phyloP scores from a whole-genome alignment of 2,329 filamentous ascomycete species.

The Penicillium concentricum region DNA sequence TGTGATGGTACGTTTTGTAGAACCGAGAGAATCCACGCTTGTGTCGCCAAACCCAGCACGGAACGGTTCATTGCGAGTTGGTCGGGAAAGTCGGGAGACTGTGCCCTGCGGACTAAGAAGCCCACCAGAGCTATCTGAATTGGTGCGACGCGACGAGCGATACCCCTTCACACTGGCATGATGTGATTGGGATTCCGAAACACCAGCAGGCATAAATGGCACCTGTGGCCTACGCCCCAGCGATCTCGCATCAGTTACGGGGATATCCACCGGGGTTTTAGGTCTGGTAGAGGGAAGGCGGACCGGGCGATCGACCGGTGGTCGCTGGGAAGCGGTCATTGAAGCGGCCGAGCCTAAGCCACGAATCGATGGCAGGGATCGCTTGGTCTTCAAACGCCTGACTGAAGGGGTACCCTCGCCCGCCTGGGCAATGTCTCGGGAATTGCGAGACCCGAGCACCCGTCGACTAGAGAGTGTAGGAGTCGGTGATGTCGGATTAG shows the following conservation, averaged over 20 bases:
- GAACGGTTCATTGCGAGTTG: slow-evolving; percentile 50
- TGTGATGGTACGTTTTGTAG: slow-evolving; percentile 68
- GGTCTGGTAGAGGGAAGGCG: slow-evolving; percentile 47
- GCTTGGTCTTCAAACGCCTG: slow-evolving; percentile 58
- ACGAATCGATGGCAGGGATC: slow-evolving; percentile 60
- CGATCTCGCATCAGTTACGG: slow-evolving; percentile 38
- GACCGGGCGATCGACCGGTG: slow-evolving; percentile 38
- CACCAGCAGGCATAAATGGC: slow-evolving; percentile 78
- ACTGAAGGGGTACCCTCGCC: slow-evolving; percentile 54
- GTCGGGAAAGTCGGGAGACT: slow-evolving; percentile 40
- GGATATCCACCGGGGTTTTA: slow-evolving; percentile 70
- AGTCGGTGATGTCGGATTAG: slow-evolving; percentile 56
- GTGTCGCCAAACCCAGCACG: slow-evolving; percentile 47
- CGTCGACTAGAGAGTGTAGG: slow-evolving; percentile 62
- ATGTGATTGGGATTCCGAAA: slow-evolving; percentile 71
- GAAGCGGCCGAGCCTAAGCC: slow-evolving; percentile 39
- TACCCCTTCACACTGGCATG: slow-evolving; percentile 71
- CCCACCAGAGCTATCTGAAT: slow-evolving; percentile 69
- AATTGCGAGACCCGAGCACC: slow-evolving; percentile 50
- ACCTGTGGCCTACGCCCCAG: slow-evolving; percentile 59
- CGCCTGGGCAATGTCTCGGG: slow-evolving; percentile 33
- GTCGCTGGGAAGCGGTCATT: slow-evolving; percentile 34
- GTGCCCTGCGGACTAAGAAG: slow-evolving; percentile 43
- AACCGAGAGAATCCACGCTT: slow-evolving; percentile 52
- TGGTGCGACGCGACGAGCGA: slow-evolving; percentile 73